Base-by-base conservation (phyloP, 306 rosid genomes). In the Acacia acuminata region DNA sequence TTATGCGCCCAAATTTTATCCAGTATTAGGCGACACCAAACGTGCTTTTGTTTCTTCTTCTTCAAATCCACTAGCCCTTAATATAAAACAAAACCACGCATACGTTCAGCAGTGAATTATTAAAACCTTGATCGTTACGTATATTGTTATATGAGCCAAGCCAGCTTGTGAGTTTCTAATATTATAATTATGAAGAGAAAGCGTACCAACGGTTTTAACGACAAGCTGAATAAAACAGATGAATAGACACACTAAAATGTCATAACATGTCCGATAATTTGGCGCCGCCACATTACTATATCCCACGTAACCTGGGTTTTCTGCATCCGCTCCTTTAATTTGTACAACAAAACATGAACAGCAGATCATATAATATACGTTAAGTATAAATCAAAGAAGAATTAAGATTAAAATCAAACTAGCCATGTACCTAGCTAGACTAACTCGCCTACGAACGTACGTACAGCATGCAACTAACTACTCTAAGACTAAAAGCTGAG, bases 1-100 rank as follows among this genome's bases (percentile, higher is more conserved):
- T 71, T 77, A 68, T 76, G 63, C 40, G 19, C 0, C 82, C 84
- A 22, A 27, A 87, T 75, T 63, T 47, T 82, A 82, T 17, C 94
- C 1, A 92, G 73, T 20, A 92, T 76, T 61, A 88, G 87, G 73
- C 42, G 20, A 36, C 92, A 77, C 91, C 90, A 88, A 30, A 8
- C 40, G 69, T 90, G 93, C 65, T 79, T 87, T 44, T 68, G 24
- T 70, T 69, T 84, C 75, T 69, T 40, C 53, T 25, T 32, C 67
- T 15, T 83, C n/a, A 60, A 0, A 3, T 60, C 66, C 36, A 10
- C 7, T 4, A 36, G 5, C 7, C 51, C 51, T 14, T 47, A 3
- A 47, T 47, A 47, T 13, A 47, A 3, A 2, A 47, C 51, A 47
- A 12, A 47, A 47, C 19, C 51, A 14, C 51, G 27, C 27, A 27